Conservation (phyloP, 257 asterid species). For the Ocimum tenuiflorum region DNA sequence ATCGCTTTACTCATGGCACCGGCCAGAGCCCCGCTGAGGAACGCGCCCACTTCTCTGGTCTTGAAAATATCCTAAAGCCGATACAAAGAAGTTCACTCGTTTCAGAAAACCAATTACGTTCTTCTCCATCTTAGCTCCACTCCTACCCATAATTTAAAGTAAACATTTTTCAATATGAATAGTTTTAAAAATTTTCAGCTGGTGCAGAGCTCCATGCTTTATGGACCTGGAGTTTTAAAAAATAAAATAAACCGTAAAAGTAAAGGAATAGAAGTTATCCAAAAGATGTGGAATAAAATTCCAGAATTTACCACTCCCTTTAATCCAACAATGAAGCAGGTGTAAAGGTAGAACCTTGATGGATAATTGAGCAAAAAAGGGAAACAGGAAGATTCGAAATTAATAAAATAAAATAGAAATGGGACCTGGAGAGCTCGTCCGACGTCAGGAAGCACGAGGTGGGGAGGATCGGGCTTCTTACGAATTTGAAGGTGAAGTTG, state of each 20-base stretch:
- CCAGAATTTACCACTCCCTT: not conserved
- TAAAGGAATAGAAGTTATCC: not conserved
- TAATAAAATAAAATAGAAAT: not conserved
- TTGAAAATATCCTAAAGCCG: slow-evolving; percentile 47
- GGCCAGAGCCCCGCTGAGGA: slow-evolving; percentile 89
- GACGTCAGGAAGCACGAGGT: slow-evolving; percentile 36
- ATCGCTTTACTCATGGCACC: slow-evolving; percentile 97
- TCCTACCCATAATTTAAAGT: not conserved
- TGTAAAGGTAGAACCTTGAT: not conserved
- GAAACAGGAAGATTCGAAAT: not conserved
- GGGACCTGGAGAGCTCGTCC: slow-evolving; percentile 45
- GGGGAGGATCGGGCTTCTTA: slow-evolving; percentile 22
- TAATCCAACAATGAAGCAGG: not conserved
- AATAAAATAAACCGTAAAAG: not conserved
- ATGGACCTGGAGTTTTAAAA: not conserved
- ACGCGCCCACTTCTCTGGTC: slow-evolving; percentile 78
- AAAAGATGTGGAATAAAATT: not conserved
- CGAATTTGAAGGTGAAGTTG: slow-evolving; percentile 23
- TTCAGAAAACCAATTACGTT: not conserved
- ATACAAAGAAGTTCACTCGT: slow-evolving; percentile 4
- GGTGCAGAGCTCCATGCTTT: not conserved
- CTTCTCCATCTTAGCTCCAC: not conserved
- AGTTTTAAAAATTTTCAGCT: not conserved
- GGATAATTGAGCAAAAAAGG: not conserved
- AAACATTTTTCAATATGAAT: not conserved